These are phyloP conservation scores for Apophysomyces trapeziformis DNA, from an alignment of 371 early-diverging fungal genomes.

Conservation along the genomic window DNA sequence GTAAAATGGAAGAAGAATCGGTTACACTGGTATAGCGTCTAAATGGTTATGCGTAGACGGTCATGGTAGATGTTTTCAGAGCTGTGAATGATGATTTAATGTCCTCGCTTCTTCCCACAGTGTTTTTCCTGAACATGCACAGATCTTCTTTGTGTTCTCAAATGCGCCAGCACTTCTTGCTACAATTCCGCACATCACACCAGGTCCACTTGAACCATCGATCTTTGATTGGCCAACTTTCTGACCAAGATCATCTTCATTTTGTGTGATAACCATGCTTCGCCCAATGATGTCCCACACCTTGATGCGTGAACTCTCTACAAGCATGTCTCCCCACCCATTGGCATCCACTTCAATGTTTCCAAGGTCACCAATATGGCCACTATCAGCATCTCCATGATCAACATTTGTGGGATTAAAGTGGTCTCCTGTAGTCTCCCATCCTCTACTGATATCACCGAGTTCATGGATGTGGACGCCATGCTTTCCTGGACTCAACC, in stretches of 20 bases:
- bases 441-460: conserved; percentile 78
- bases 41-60: background rate
- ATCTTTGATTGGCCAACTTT: conserved; percentile 27
- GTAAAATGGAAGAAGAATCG: no score
- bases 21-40: background rate
- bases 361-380: conserved; percentile 73
- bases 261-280: conserved; percentile 72
- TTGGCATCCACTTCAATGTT: conserved; percentile 68
- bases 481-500: conserved; percentile 69
- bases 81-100: background rate
- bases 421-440: conserved; percentile 61
- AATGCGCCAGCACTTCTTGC: conserved; percentile 91
- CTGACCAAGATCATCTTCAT: conserved; percentile 58
- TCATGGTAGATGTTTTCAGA: background rate
- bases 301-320: conserved; percentile 72
- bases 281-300: conserved; percentile 91
- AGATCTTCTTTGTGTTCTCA: conserved; percentile 88
- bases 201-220: conserved; percentile 68
- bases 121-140: conserved; percentile 85
- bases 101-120: conserved; percentile 82
- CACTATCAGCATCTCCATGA: conserved; percentile 59
- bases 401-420: conserved; percentile 59
- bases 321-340: conserved; percentile 77
- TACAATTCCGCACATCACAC: conserved; percentile 80
- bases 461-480: conserved; percentile 76